A percentile compares a stretch with the other conserved stretches of the same genome.
Conservation (phyloP, 371 early-diverging fungal genomes). For the Saksenaea vasiformis region DNA sequence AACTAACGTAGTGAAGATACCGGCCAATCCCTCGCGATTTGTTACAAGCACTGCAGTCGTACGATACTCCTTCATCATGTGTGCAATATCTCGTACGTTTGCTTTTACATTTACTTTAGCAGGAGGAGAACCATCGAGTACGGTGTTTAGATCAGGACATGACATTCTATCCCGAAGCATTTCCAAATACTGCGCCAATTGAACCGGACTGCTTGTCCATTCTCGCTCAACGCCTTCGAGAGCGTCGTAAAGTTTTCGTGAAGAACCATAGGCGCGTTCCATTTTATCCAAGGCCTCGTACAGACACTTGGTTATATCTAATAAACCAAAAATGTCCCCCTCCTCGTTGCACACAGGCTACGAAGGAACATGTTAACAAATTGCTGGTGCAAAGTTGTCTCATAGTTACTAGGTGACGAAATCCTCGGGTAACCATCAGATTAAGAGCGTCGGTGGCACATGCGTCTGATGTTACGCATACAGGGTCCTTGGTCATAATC, state of each 20-base stretch:
- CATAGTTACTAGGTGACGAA: conserved; percentile 84
- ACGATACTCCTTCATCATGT: conserved; percentile 82
- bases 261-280: conserved; percentile 86
- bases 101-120: conserved; percentile 81
- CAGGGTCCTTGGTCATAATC: conserved; percentile 91
- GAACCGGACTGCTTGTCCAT: conserved; percentile 52
- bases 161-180: conserved; percentile 77
- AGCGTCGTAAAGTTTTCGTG: conserved; percentile 79
- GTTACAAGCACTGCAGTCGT: conserved; percentile 91
- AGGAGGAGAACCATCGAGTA: conserved; percentile 72
- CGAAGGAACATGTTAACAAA: not conserved
- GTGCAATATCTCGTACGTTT: conserved; percentile 87
- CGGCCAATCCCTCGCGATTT: conserved; percentile 76
- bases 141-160: conserved; percentile 85
- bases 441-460: conserved; percentile 92
- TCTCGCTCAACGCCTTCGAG: conserved; percentile 85
- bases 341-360: conserved; percentile 71
- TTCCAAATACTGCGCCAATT: conserved; percentile 71
- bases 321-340: conserved; percentile 87
- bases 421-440: conserved; percentile 91
- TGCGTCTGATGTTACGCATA: conserved; percentile 81
- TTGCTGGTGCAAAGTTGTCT: not conserved
- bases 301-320: conserved; percentile 94
- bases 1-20: conserved; percentile 80
- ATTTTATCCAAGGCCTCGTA: conserved; percentile 91